phyloP scores from a whole-genome alignment of 352 stramenopile genomes.

The Pythium phragmitis region DNA sequence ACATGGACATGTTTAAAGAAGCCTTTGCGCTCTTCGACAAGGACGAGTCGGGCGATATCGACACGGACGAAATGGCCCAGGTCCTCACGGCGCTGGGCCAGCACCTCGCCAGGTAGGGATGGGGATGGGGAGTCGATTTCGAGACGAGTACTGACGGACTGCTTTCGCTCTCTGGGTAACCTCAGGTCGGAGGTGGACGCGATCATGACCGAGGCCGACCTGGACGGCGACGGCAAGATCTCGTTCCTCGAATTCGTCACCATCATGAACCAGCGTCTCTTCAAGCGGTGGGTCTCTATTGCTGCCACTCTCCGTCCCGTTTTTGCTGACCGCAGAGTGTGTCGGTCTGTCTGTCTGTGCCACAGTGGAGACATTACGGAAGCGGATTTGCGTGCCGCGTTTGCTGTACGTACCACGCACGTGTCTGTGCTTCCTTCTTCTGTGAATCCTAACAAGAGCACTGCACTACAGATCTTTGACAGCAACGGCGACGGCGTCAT shows the following conservation, averaged over 20 bases:
- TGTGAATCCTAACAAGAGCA: background rate
- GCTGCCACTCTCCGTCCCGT: background rate
- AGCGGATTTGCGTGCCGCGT: slow-evolving; percentile 59
- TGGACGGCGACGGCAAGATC: slow-evolving; percentile 70
- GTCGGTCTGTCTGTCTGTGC: background rate
- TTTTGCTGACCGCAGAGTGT: background rate
- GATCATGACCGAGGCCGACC: slow-evolving; percentile 71
- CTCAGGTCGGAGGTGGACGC: slow-evolving; percentile 53
- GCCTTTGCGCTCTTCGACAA: slow-evolving; percentile 77
- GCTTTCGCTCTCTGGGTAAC: slow-evolving; percentile 25
- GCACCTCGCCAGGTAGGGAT: slow-evolving; percentile 22
- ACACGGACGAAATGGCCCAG: slow-evolving; percentile 50
- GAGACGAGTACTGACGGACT: background rate
- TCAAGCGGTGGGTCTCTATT: slow-evolving; percentile 35
- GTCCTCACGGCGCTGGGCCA: slow-evolving; percentile 62
- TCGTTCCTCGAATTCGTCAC: slow-evolving; percentile 77
- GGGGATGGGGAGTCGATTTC: background rate
- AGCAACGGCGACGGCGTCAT: slow-evolving; percentile 73
- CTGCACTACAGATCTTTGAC: slow-evolving; percentile 51
- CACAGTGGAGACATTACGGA: slow-evolving; percentile 48
- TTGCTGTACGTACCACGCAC: slow-evolving; percentile 35
- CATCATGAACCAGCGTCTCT: slow-evolving; percentile 76
- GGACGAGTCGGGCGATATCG: slow-evolving; percentile 69
- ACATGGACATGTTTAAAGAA: slow-evolving; percentile 84
- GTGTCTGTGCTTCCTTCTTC: background rate